Evolutionary conservation across 2,329 filamentous ascomycete genomes (phyloP), one percentile per base, ranked within the genome.

Genomic region (Paracamarosporium sp.): DNA sequence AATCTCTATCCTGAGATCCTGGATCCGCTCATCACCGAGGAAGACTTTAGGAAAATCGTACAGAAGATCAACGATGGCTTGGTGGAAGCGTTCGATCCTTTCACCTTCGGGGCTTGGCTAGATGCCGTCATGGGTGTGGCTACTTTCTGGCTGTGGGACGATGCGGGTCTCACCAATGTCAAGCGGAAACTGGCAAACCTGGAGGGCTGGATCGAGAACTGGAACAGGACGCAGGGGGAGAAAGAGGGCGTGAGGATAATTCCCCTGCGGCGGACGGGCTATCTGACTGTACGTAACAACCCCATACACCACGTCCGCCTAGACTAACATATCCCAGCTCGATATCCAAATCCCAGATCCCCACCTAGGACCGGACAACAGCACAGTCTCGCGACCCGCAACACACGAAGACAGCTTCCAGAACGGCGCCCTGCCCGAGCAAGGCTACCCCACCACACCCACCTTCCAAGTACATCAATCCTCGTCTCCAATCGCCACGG

Each of bases 1-100:
- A 97, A 98, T 69, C 82, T 97, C 2, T 99, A 99, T 70, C 95
- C 95, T 0, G 95, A 99, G 73, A 96, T 99, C 56, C 82, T 99
- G 7, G 93, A 97, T 64, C 92, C 93, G 0, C 87, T 93, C 30
- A 80, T 99, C 41, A 85, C 87, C 1, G 95, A 99, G 75, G 88
- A 89, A 57, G 92, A 96, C 67, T 99, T 99, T 71, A 87, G 95
- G 3, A 83, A 83, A 11, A 80, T 98, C 28, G 87, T 99, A 54
- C 88, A 93, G 57, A 90, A 88, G 69, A 83, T 98, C 53, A 99
- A 99, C 71, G 79, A 85, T 12, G 88, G 92, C 62, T 80, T 98
- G 15, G 80, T 90, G 36, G 84, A 84, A n/a, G 88, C 90, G 0
- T 97, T 96, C 75, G 87, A 90, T 69, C 94, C 95, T 0, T 93